A percentile compares a stretch with the other conserved stretches of the same genome.
These are phyloP conservation scores for Solanum sparsipilum DNA, from an alignment of 257 asterid genomes.

Conservation along the genomic window DNA sequence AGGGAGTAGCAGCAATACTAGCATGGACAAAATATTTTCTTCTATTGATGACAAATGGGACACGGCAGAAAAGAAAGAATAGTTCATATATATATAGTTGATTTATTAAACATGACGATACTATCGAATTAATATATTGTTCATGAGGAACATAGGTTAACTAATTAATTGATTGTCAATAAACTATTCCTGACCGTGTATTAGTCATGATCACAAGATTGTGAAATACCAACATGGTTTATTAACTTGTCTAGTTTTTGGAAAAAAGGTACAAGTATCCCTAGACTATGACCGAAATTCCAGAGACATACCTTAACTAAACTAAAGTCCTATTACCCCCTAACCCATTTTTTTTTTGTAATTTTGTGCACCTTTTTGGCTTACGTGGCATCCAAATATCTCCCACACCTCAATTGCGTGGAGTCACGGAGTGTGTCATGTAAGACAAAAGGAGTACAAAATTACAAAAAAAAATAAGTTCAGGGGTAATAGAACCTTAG, in stretches of 20 bases:
- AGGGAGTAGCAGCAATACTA: constrained; percentile 56
- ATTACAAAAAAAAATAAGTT: too few relatives aligned
- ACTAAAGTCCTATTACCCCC: too few relatives aligned
- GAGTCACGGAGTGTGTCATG: too few relatives aligned
- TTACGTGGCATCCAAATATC: too few relatives aligned
- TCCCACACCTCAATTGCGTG: too few relatives aligned
- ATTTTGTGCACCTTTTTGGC: too few relatives aligned
- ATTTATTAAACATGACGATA: background rate
- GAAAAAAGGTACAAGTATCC: too few relatives aligned
- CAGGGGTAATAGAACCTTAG: too few relatives aligned
- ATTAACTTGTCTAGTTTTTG: background rate
- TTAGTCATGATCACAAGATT: background rate
- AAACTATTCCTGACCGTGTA: background rate
- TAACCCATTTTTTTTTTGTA: too few relatives aligned
- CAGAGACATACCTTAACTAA: too few relatives aligned
- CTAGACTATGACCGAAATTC: too few relatives aligned
- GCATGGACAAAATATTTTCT: constrained; percentile 71
- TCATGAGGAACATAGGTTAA: background rate
- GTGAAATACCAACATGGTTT: background rate
- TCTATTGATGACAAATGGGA: constrained; percentile 64
- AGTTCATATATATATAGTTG: background rate
- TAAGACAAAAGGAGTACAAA: too few relatives aligned
- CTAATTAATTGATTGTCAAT: background rate
- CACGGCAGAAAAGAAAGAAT: constrained; percentile 39
- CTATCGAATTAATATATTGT: background rate